Evolutionary conservation across 1,284 basidiomycete genomes (phyloP), one percentile per base, ranked within the genome.

Genomic region (Leccinum griseonigrum): DNA sequence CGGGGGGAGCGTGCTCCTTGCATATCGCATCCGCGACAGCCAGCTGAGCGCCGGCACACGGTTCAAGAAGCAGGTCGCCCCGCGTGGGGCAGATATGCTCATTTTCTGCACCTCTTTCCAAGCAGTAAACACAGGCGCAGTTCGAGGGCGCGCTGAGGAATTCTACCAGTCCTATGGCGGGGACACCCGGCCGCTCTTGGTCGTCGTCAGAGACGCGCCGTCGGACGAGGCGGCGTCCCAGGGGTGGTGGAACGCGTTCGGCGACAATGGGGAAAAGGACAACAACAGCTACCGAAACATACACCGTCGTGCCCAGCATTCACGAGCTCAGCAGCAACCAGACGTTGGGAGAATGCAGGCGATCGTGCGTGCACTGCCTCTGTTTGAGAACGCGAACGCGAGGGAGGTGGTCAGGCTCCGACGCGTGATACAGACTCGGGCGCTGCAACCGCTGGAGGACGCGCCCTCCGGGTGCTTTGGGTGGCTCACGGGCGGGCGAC

Each of bases 31-130:
- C 31, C 61, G 36, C 43, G 68, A 70, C 28, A 58, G 50, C 26
- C 71, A 74, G 10, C 13, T 73, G 2, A 63, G 56, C 3, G 54
- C 71, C 3, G 70, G 72, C 2, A 2, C 52, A 2, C 64, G 63
- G 2, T 74, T 74, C 68, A 70, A 63, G 59, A 73, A 71, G n/a
- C 70, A 61, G 2, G 29, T 68, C 3, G 32, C 62, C 4, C 29
- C 57, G n/a, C 69, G 71, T 26, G 69, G 64, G 1, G 69, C 69
- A 3, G 70, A 72, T 56, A 72, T 72, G 34, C 57, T 72, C 54
- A 61, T 75, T 48, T 59, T 70, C 31, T 73, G 72, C 8, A 51
- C 60, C 2, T 71, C 70, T 6, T 9, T 63, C 13, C 59, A 61
- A 26, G 43, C 38, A 16, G 43, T 11, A 10, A 60, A 65, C 18